These are phyloP conservation scores for Volvox reticuliferus DNA, from an alignment of 139 green algal species.

Conservation along the genomic window DNA sequence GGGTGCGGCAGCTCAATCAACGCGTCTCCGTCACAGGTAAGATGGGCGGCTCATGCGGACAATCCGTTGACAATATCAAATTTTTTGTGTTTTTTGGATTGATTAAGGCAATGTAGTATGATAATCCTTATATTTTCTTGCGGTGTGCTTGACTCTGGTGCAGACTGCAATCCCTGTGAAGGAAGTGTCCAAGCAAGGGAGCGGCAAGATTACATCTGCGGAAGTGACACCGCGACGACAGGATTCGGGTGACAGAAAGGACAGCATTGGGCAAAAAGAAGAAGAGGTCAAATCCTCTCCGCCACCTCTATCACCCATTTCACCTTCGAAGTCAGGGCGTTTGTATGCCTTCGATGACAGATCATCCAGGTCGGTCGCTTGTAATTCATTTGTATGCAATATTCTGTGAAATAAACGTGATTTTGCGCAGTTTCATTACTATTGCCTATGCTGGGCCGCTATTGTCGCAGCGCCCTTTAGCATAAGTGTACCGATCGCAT, in stretches of 20 bases:
- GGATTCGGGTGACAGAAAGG: not conserved
- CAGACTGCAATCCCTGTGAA: conserved; percentile 9
- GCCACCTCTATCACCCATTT: not conserved
- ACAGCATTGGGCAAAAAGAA: not conserved
- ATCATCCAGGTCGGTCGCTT: not conserved
- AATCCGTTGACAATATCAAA: not conserved
- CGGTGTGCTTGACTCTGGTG: not conserved
- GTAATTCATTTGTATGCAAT: not conserved
- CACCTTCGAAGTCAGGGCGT: not conserved
- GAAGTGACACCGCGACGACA: not conserved
- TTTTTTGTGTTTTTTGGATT: not conserved
- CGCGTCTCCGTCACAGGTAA: conserved; percentile 18
- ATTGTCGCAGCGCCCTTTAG: too few species aligned
- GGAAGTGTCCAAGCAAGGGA: not conserved
- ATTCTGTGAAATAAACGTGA: too few species aligned
- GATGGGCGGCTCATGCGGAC: not conserved
- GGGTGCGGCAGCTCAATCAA: conserved; percentile 16
- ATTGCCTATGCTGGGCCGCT: too few species aligned
- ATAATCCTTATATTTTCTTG: not conserved
- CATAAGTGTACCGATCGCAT: too few species aligned
- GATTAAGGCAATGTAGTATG: not conserved
- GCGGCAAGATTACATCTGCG: not conserved
- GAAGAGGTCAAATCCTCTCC: not conserved
- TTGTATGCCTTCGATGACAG: conserved; percentile 29
- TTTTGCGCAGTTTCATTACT: too few species aligned